phyloP scores from a whole-genome alignment of 2,329 filamentous ascomycete species.

The Passalora sequoiae region DNA sequence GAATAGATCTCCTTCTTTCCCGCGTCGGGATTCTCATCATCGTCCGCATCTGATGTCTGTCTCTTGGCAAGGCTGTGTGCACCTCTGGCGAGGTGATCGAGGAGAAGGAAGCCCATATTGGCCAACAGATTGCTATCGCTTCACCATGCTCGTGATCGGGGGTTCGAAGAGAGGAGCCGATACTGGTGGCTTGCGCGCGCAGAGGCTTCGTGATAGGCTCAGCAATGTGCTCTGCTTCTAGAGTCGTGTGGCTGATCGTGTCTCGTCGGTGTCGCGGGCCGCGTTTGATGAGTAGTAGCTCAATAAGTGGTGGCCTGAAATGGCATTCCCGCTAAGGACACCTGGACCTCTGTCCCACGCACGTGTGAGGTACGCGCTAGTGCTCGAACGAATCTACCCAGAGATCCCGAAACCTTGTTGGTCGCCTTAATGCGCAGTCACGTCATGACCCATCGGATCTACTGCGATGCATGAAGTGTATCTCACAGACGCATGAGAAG shows the following conservation, averaged over 20 bases:
- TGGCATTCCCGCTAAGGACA: too few species aligned
- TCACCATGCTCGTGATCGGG: conserved; percentile 20
- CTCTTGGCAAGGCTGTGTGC: conserved; percentile 33
- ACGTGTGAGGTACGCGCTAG: too few species aligned
- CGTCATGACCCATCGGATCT: too few species aligned
- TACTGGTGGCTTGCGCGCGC: neutral
- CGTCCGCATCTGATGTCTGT: conserved; percentile 45
- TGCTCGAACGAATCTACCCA: too few species aligned
- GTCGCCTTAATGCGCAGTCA: too few species aligned
- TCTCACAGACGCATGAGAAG: too few species aligned
- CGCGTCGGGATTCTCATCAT: conserved; percentile 63
- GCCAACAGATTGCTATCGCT: conserved; percentile 23
- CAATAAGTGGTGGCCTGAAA: too few species aligned
- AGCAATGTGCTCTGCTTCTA: neutral
- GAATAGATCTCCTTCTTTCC: conserved; percentile 90
- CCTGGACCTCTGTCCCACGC: too few species aligned
- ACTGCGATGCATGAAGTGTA: too few species aligned
- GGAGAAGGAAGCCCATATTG: conserved; percentile 25
- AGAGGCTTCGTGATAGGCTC: neutral
- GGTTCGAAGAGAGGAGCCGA: conserved; percentile 2
- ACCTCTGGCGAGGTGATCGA: conserved; percentile 17
- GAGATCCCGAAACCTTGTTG: too few species aligned
- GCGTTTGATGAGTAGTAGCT: too few species aligned
- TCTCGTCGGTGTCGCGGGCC: too few species aligned
- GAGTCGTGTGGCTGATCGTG: neutral